Percentiles rank a stretch among this genome's conserved stretches.
Conservation (phyloP, 257 asterid genomes). For the Forsythia viridissima region DNA sequence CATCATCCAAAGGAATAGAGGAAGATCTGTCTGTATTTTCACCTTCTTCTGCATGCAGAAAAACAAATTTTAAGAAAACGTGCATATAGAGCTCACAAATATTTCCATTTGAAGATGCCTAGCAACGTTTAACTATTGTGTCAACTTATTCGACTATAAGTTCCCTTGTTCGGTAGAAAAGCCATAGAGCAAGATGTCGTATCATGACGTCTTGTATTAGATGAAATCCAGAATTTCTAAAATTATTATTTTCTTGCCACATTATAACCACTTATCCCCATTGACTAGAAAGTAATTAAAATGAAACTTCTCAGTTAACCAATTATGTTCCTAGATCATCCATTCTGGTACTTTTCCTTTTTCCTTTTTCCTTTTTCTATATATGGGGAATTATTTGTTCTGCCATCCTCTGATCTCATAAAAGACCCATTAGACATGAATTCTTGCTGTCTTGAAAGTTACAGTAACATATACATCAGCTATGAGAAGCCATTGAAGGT, state of each 20-base stretch:
- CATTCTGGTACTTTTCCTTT: neutral
- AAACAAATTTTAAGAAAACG: conserved; percentile 7
- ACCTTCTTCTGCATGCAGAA: conserved; percentile 50
- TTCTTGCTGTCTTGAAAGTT: neutral
- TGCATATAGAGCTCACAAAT: neutral
- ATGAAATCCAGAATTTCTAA: neutral
- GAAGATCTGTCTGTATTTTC: conserved; percentile 71
- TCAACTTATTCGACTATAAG: neutral
- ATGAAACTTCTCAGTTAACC: neutral
- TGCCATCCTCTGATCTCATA: neutral
- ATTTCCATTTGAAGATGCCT: neutral
- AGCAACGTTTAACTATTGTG: neutral
- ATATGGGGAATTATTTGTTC: neutral
- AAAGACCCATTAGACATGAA: neutral
- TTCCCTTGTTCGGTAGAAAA: neutral
- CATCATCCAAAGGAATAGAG: conserved; percentile 82
- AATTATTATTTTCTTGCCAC: neutral
- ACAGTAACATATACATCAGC: neutral
- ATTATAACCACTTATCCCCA: neutral
- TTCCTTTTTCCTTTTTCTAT: neutral
- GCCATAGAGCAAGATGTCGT: neutral
- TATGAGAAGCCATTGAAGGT: neutral
- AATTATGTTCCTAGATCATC: neutral
- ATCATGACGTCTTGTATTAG: neutral
- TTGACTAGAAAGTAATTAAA: neutral